These are phyloP conservation scores for Prillingera fragicola DNA, from an alignment of 1,284 basidiomycete genomes.

Conservation along the genomic window DNA sequence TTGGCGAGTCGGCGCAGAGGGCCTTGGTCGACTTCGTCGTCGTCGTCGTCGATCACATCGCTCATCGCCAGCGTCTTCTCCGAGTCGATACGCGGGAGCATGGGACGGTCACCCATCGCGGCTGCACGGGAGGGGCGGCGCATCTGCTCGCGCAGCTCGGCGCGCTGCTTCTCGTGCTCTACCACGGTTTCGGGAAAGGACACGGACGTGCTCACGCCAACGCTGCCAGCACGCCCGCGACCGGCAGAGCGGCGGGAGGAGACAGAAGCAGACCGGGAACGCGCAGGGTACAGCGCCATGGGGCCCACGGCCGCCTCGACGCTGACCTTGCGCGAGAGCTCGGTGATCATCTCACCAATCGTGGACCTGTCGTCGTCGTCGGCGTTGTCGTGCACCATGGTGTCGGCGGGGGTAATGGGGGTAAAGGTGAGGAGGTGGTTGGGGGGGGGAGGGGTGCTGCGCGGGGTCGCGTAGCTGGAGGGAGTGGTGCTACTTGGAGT, in stretches of 20 bases:
- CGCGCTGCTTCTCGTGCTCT: slow-evolving; percentile 1
- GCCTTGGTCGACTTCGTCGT: background rate
- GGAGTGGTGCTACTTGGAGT: too few relatives aligned
- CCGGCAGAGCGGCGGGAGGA: slow-evolving; percentile 1
- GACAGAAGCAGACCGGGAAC: slow-evolving; percentile 7
- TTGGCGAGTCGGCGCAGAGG: background rate
- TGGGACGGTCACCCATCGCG: background rate
- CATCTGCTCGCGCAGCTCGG: too few relatives aligned
- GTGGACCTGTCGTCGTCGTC: background rate
- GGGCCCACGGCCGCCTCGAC: slow-evolving; percentile 13
- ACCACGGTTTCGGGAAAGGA: slow-evolving; percentile 5
- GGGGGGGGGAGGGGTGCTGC: background rate
- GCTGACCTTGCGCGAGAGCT: slow-evolving; percentile 10
- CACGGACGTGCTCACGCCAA: background rate
- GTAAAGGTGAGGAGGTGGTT: background rate
- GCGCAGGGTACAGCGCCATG: slow-evolving; percentile 8
- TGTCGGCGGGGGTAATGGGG: too few relatives aligned
- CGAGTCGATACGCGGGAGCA: slow-evolving; percentile 16
- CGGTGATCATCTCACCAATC: slow-evolving; percentile 7
- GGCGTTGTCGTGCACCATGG: background rate
- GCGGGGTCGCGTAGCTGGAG: too few relatives aligned
- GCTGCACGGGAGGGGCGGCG: background rate
- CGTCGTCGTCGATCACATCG: background rate
- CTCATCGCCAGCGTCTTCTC: slow-evolving; percentile 12
- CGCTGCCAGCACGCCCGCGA: background rate